Conservation (phyloP, 2,329 filamentous ascomycete genomes). For the Botrytis sinoallii region DNA sequence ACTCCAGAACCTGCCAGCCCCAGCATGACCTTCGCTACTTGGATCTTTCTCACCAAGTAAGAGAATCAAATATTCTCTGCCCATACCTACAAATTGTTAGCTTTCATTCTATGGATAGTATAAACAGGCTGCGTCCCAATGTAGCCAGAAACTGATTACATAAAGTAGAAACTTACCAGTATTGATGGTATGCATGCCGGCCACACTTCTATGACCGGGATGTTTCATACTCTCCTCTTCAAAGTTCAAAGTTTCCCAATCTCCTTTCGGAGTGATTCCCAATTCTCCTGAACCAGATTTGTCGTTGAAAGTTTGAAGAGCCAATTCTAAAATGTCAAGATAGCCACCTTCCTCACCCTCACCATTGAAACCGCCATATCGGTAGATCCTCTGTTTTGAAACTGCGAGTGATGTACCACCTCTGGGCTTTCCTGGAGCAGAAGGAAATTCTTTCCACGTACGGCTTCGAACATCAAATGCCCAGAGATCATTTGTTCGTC, state of each 20-base stretch:
- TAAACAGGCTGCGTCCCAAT: neutral
- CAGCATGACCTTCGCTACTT: constrained; percentile 48
- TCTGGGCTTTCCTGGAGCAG: constrained; percentile 64
- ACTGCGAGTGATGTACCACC: constrained; percentile 67
- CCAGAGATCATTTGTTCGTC: constrained; percentile 69
- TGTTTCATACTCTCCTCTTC: constrained; percentile 44
- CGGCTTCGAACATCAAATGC: constrained; percentile 64
- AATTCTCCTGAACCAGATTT: constrained; percentile 48
- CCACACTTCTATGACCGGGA: constrained; percentile 53
- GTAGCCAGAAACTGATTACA: neutral
- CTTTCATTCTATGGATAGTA: neutral
- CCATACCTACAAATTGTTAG: constrained; percentile 39
- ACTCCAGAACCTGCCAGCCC: constrained; percentile 52
- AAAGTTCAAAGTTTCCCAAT: constrained; percentile 53
- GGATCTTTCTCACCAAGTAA: constrained; percentile 56
- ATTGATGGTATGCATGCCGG: constrained; percentile 53
- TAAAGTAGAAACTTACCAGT: constrained; percentile 40
- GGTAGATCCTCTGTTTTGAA: constrained; percentile 62
- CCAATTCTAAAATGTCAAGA: constrained; percentile 63
- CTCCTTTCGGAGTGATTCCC: constrained; percentile 48
- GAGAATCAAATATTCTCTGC: constrained; percentile 61
- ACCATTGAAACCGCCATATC: constrained; percentile 80
- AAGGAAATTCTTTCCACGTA: constrained; percentile 65
- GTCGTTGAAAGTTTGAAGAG: constrained; percentile 55
- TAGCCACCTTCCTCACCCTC: constrained; percentile 65